phyloP scores from a whole-genome alignment of 805 yeast genomes.

The Kodamaea lidongshanica region DNA sequence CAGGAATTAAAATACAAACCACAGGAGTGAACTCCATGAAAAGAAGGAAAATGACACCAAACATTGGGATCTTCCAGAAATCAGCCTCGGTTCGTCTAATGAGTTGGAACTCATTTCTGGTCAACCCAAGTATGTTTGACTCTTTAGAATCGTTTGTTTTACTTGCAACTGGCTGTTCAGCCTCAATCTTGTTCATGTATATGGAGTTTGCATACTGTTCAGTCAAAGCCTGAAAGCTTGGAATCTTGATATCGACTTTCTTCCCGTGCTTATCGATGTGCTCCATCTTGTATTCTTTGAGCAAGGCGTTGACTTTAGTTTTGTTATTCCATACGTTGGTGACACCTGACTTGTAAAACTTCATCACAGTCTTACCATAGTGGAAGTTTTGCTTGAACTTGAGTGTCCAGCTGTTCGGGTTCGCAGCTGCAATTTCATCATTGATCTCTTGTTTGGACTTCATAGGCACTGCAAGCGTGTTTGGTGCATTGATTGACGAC shows the following conservation, averaged over 20 bases:
- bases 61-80: conserved; percentile 47
- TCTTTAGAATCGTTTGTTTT: conserved; percentile 1
- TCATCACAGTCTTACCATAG: conserved; percentile 41
- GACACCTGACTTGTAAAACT: conserved; percentile 55
- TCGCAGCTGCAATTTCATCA: conserved; percentile 16
- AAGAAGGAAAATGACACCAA: conserved; percentile 40
- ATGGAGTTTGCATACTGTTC: conserved; percentile 29
- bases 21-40: conserved; percentile 53
- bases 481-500: conserved; percentile 20
- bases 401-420: conserved; percentile 15
- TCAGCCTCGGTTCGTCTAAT: conserved; percentile 47
- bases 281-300: conserved; percentile 16
- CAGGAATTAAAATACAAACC: conserved; percentile 48
- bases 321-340: conserved; percentile 47
- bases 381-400: conserved; percentile 35
- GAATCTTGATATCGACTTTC: conserved; percentile 22
- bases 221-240: conserved; percentile 31
- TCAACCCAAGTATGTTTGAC: conserved; percentile 17
- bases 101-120: conserved; percentile 46
- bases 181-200: conserved; percentile 34
- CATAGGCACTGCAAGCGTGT: conserved; percentile 27
- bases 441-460: conserved; percentile 23
- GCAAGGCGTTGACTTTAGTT: conserved; percentile 13
- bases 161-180: conserved; percentile 15
- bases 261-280: conserved; percentile 19